Evolutionary conservation across 1,284 basidiomycete genomes (phyloP).

Genomic region (Salmacisia buchloeana): DNA sequence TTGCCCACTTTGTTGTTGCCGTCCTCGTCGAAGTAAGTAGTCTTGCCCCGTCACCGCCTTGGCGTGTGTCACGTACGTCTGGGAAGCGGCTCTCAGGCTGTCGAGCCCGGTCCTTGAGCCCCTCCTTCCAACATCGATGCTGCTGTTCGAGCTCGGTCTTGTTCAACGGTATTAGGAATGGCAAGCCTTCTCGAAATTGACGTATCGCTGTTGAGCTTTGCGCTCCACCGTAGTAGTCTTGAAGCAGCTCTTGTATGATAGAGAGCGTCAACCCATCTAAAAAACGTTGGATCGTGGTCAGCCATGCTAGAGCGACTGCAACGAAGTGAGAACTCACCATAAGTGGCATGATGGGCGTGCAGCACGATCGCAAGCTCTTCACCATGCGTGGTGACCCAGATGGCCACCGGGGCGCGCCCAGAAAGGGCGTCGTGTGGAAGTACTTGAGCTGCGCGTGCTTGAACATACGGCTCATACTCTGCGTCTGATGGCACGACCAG

Average conservation of each 20-base stretch:
- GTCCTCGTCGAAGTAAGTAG: conserved; percentile 9
- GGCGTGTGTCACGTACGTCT: conserved; percentile 9
- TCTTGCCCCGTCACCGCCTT: not conserved
- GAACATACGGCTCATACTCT: not conserved
- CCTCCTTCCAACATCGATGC: conserved; percentile 20
- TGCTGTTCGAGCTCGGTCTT: conserved; percentile 15
- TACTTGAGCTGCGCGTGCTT: not conserved
- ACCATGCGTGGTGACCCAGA: conserved; percentile 21
- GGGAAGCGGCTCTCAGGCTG: conserved; percentile 23
- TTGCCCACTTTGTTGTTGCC: conserved; percentile 19
- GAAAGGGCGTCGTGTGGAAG: not conserved
- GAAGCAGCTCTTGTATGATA: conserved; percentile 27
- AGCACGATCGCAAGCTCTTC: conserved; percentile 17
- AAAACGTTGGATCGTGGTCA: not conserved
- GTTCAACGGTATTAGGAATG: conserved; percentile 27
- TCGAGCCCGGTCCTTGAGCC: conserved; percentile 20
- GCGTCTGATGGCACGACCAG: not conserved
- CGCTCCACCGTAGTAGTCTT: conserved; percentile 15
- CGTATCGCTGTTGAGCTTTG: not conserved
- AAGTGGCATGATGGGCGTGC: conserved; percentile 37
- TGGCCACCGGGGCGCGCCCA: conserved; percentile 18
- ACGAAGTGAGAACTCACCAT: no score
- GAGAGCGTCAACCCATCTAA: conserved; percentile 33
- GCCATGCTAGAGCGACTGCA: no score
- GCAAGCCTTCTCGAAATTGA: conserved; percentile 26